Conservation (phyloP, 2,329 filamentous ascomycete genomes). For the Alternaria infectoria region DNA sequence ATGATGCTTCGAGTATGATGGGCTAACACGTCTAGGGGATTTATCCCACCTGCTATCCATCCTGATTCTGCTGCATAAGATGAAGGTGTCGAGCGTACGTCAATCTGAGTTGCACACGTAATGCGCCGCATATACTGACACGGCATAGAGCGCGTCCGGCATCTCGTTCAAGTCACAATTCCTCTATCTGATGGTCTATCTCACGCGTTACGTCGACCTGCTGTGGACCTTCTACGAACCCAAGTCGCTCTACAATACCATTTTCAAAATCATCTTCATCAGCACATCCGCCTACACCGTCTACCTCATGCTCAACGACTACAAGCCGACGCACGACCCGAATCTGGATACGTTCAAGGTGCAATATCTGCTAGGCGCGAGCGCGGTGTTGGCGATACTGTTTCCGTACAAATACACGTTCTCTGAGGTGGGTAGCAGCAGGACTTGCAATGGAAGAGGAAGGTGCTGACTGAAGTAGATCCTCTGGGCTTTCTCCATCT, state of each 20-base stretch:
- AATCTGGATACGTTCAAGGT: constrained; percentile 98
- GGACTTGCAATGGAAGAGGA: neutral
- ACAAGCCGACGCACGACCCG: constrained; percentile 96
- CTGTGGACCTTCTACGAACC: constrained; percentile 83
- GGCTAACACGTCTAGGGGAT: constrained; percentile 68
- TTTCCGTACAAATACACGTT: constrained; percentile 85
- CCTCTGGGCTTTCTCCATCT: constrained; percentile 96
- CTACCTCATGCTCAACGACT: constrained; percentile 97
- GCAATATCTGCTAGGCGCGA: constrained; percentile 86
- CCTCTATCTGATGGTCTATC: constrained; percentile 91
- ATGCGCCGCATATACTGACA: constrained; percentile 5
- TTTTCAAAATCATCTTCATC: constrained; percentile 97
- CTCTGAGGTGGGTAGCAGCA: constrained; percentile 60
- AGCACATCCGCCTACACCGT: constrained; percentile 88
- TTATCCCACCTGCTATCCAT: constrained; percentile 95
- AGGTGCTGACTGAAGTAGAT: constrained; percentile 63
- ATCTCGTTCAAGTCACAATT: constrained; percentile 99
- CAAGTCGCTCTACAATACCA: constrained; percentile 77
- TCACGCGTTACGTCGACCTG: constrained; percentile 89
- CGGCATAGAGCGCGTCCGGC: constrained; percentile 84
- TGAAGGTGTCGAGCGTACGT: constrained; percentile 83
- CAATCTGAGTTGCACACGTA: neutral
- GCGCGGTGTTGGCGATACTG: constrained; percentile 77
- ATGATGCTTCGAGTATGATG: neutral
- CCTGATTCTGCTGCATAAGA: constrained; percentile 94